These are phyloP conservation scores for Malassezia obtusa DNA, from an alignment of 1,284 basidiomycete genomes.

Conservation along the genomic window DNA sequence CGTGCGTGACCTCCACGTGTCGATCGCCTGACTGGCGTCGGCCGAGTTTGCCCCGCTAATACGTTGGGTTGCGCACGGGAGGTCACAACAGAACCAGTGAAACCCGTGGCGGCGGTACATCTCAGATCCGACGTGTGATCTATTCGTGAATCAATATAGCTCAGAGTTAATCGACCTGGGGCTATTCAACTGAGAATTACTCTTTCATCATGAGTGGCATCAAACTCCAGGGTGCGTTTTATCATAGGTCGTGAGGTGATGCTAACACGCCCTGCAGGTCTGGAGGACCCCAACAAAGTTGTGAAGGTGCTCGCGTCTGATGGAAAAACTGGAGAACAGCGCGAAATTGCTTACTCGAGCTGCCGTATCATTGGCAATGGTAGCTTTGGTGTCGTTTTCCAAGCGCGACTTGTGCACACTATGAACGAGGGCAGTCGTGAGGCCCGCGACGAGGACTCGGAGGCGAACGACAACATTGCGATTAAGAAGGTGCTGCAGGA, in stretches of 20 bases:
- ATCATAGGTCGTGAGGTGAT: not conserved
- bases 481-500: slow-evolving; percentile 99
- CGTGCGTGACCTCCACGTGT: not conserved
- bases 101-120: not conserved
- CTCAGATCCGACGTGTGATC: too few relatives aligned
- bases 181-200: too few relatives aligned
- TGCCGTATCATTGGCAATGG: slow-evolving; percentile 98
- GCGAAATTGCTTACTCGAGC: slow-evolving; percentile 85
- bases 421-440: slow-evolving; percentile 6
- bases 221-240: slow-evolving; percentile 12
- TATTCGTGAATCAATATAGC: too few relatives aligned
- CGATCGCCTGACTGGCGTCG: not conserved
- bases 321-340: slow-evolving; percentile 80
- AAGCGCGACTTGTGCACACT: slow-evolving; percentile 52
- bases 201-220: slow-evolving; percentile 5
- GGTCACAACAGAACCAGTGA: not conserved
- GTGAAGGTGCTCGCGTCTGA: slow-evolving; percentile 89
- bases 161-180: too few relatives aligned
- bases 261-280: slow-evolving; percentile 13
- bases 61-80: slow-evolving; percentile 1
- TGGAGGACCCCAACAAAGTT: slow-evolving; percentile 85
- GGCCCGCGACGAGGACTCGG: slow-evolving; percentile 12
- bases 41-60: not conserved
- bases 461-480: slow-evolving; percentile 67
- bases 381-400: slow-evolving; percentile 96